phyloP scores from a whole-genome alignment of 1,284 basidiomycete genomes.

The Volvariella volvacea region DNA sequence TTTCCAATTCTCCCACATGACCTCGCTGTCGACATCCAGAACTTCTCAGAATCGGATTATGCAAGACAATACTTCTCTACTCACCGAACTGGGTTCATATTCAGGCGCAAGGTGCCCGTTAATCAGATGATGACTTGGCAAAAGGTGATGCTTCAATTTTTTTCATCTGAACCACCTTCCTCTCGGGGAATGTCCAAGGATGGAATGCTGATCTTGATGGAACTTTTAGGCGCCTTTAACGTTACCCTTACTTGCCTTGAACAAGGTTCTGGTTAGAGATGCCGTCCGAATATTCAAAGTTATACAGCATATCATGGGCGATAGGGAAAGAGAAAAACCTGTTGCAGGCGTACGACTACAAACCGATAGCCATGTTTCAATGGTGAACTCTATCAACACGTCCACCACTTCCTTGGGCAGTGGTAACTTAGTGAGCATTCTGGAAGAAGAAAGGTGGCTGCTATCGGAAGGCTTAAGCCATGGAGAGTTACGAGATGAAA shows the following conservation, averaged over 20 bases:
- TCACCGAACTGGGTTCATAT: constrained; percentile 78
- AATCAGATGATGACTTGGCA: constrained; percentile 88
- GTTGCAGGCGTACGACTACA: constrained; percentile 35
- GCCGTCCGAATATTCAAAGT: constrained; percentile 83
- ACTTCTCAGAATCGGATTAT: constrained; percentile 79
- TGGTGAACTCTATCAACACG: constrained; percentile 36
- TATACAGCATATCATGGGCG: constrained; percentile 88
- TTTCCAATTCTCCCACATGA: constrained; percentile 71
- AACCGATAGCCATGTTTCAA: constrained; percentile 29
- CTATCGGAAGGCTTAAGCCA: constrained; percentile 71
- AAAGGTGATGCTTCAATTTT: constrained; percentile 40
- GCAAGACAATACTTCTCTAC: constrained; percentile 86
- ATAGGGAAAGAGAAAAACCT: constrained; percentile 68
- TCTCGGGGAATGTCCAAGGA: no score
- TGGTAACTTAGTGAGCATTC: constrained; percentile 32
- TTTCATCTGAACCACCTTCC: no score
- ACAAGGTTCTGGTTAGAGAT: constrained; percentile 62
- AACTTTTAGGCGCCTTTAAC: constrained; percentile 48
- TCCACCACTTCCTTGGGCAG: constrained; percentile 47
- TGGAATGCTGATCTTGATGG: constrained; percentile 1
- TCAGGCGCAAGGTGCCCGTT: constrained; percentile 72
- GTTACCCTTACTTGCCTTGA: constrained; percentile 64
- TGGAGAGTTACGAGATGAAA: constrained; percentile 84
- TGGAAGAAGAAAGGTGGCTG: constrained; percentile 86
- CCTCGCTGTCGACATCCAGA: constrained; percentile 75